phyloP scores from a whole-genome alignment of 768 basidiomycete genomes.

The Macrolepiota dolichaula region DNA sequence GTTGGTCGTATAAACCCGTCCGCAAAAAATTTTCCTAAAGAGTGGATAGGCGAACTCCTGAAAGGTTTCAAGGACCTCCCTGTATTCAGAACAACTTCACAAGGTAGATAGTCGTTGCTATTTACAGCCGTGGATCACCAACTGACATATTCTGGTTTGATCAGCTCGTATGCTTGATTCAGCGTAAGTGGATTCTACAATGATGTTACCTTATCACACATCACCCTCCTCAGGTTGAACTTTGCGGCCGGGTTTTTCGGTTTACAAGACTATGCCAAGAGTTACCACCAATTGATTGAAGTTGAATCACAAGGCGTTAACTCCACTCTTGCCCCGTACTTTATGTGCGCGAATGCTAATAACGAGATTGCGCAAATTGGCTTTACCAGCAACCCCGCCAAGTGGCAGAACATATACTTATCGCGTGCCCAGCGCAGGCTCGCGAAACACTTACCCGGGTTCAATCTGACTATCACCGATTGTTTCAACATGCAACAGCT shows the following conservation, averaged over 20 bases:
- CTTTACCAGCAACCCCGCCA: slow-evolving; percentile 28
- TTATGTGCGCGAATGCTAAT: slow-evolving; percentile 56
- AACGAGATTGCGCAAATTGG: slow-evolving; percentile 42
- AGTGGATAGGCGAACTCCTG: slow-evolving; percentile 27
- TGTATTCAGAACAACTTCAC: slow-evolving; percentile 60
- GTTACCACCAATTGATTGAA: slow-evolving; percentile 62
- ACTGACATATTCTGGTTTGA: not conserved
- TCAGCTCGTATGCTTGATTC: slow-evolving; percentile 53
- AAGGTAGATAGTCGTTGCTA: slow-evolving; percentile 30
- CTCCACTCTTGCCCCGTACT: slow-evolving; percentile 70
- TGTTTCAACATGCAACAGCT: slow-evolving; percentile 61
- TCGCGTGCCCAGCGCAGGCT: slow-evolving; percentile 52
- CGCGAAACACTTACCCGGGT: slow-evolving; percentile 43
- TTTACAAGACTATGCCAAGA: slow-evolving; percentile 39
- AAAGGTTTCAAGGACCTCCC: slow-evolving; percentile 46
- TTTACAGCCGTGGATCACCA: not conserved
- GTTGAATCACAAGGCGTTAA: slow-evolving; percentile 58
- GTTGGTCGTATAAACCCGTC: slow-evolving; percentile 23
- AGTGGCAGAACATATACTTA: slow-evolving; percentile 66
- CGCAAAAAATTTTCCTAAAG: not conserved
- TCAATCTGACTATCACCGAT: slow-evolving; percentile 47
- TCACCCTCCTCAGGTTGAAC: slow-evolving; percentile 27
- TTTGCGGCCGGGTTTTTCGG: slow-evolving; percentile 64
- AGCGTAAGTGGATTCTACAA: slow-evolving; percentile 25
- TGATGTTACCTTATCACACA: not conserved